Conservation (phyloP, 2,329 filamentous ascomycete genomes). For the Cladophialophora yegresii region DNA sequence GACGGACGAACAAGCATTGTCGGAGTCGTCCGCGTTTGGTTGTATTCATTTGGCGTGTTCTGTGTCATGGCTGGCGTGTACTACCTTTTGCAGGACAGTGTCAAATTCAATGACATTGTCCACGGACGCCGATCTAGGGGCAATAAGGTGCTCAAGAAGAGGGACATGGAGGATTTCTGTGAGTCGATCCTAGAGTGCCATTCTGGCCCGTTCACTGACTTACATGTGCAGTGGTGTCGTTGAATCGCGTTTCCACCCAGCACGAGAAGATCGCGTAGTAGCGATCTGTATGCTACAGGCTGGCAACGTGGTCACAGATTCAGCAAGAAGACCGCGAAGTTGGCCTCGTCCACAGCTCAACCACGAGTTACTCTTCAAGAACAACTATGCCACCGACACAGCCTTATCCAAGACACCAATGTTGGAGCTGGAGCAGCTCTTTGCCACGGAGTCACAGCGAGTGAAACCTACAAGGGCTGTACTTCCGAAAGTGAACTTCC, state of each 20-base stretch:
- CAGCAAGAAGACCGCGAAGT: slow-evolving; percentile 13
- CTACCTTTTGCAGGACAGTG: slow-evolving; percentile 78
- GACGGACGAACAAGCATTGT: slow-evolving; percentile 70
- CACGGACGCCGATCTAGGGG: slow-evolving; percentile 72
- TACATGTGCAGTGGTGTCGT: slow-evolving; percentile 74
- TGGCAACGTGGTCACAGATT: slow-evolving; percentile 14
- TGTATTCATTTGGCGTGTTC: slow-evolving; percentile 89
- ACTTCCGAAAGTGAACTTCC: slow-evolving; percentile 9
- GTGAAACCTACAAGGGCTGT: background rate
- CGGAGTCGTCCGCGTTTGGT: slow-evolving; percentile 83
- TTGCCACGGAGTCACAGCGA: background rate
- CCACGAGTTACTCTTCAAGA: slow-evolving; percentile 9
- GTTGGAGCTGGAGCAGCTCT: slow-evolving; percentile 4
- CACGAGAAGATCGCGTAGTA: slow-evolving; percentile 81
- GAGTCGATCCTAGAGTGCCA: slow-evolving; percentile 49
- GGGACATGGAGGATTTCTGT: slow-evolving; percentile 86
- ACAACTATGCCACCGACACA: slow-evolving; percentile 11
- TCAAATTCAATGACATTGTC: slow-evolving; percentile 88
- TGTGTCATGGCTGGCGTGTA: slow-evolving; percentile 76
- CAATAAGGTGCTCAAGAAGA: slow-evolving; percentile 79
- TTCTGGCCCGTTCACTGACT: slow-evolving; percentile 15
- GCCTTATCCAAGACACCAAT: slow-evolving; percentile 2
- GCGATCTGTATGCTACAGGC: slow-evolving; percentile 23
- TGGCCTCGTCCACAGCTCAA: slow-evolving; percentile 21
- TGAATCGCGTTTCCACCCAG: slow-evolving; percentile 87